Evolutionary conservation across 1,139 yeast species (phyloP).

Genomic region (Magnusiomyces suaveolens): DNA sequence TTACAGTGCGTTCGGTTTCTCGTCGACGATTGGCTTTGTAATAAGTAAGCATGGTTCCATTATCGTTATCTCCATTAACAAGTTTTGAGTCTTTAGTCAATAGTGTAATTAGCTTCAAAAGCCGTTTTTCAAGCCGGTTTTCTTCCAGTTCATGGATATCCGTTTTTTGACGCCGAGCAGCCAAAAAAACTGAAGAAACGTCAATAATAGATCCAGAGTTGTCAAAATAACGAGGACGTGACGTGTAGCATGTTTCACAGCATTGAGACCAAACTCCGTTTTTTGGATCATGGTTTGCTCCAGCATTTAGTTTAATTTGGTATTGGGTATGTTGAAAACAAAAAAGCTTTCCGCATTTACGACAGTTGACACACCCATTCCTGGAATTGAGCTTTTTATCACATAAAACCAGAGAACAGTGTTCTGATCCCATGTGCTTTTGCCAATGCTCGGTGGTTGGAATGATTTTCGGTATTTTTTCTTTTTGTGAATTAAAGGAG

Average conservation of each 20-base stretch:
- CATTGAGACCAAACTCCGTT: slow-evolving; percentile 62
- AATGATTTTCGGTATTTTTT: not conserved
- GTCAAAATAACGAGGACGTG: slow-evolving; percentile 47
- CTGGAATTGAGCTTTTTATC: slow-evolving; percentile 25
- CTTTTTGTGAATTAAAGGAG: not conserved
- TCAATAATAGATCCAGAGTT: slow-evolving; percentile 37
- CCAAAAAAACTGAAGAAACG: slow-evolving; percentile 38
- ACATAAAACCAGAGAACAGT: slow-evolving; percentile 29
- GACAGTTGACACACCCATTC: slow-evolving; percentile 30
- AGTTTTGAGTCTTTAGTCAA: slow-evolving; percentile 12
- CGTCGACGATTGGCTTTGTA: slow-evolving; percentile 24
- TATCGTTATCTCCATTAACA: slow-evolving; percentile 9
- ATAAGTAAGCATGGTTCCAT: slow-evolving; percentile 18
- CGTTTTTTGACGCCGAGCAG: slow-evolving; percentile 35
- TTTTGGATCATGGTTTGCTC: slow-evolving; percentile 40
- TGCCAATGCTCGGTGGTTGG: slow-evolving; percentile 59
- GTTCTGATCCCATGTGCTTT: slow-evolving; percentile 34
- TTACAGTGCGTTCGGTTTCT: slow-evolving; percentile 45
- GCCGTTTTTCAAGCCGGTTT: slow-evolving; percentile 54
- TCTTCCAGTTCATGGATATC: slow-evolving; percentile 40
- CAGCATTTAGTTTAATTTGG: slow-evolving; percentile 38
- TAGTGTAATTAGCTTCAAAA: slow-evolving; percentile 35
- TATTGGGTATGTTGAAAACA: slow-evolving; percentile 58
- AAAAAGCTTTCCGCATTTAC: slow-evolving; percentile 57
- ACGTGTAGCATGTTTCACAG: slow-evolving; percentile 52